These are phyloP conservation scores for Talaromyces albobiverticillius DNA, from an alignment of 2,329 filamentous ascomycete species.

Conservation along the genomic window DNA sequence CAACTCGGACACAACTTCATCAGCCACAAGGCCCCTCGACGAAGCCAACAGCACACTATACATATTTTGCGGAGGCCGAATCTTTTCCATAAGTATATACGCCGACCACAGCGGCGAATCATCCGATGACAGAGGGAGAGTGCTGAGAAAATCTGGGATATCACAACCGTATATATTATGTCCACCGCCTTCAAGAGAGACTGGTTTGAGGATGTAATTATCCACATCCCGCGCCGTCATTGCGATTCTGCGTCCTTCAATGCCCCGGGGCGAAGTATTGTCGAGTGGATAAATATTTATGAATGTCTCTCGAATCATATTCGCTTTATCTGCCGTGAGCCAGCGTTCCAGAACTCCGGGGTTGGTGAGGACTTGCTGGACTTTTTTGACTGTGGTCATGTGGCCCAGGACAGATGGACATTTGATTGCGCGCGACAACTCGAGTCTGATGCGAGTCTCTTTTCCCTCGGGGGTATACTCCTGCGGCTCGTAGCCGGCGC, in stretches of 20 bases:
- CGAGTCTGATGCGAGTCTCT: conserved; percentile 30
- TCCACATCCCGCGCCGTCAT: conserved; percentile 22
- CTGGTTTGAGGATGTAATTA: conserved; percentile 43
- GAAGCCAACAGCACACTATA: conserved; percentile 33
- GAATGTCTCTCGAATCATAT: conserved; percentile 33
- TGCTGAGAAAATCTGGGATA: conserved; percentile 36
- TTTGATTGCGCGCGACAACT: conserved; percentile 43
- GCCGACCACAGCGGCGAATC: conserved; percentile 14
- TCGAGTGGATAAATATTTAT: conserved; percentile 37
- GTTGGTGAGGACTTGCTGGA: conserved; percentile 40
- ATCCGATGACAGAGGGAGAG: conserved; percentile 18
- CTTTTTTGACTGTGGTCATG: conserved; percentile 43
- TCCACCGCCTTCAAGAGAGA: conserved; percentile 41
- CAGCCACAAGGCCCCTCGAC: conserved; percentile 27
- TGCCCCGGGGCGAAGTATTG: too few relatives aligned
- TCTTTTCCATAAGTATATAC: conserved; percentile 43
- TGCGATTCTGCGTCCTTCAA: too few relatives aligned
- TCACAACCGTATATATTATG: conserved; percentile 41
- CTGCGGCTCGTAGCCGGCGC: conserved; percentile 41
- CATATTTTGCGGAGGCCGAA: conserved; percentile 28
- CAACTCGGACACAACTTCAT: conserved; percentile 43
- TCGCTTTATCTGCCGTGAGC: conserved; percentile 26
- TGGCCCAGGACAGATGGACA: conserved; percentile 44
- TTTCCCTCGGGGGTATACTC: conserved; percentile 34
- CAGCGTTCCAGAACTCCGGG: conserved; percentile 34